Base-by-base conservation (phyloP, 805 yeast species). In the Candida vaughaniae region DNA sequence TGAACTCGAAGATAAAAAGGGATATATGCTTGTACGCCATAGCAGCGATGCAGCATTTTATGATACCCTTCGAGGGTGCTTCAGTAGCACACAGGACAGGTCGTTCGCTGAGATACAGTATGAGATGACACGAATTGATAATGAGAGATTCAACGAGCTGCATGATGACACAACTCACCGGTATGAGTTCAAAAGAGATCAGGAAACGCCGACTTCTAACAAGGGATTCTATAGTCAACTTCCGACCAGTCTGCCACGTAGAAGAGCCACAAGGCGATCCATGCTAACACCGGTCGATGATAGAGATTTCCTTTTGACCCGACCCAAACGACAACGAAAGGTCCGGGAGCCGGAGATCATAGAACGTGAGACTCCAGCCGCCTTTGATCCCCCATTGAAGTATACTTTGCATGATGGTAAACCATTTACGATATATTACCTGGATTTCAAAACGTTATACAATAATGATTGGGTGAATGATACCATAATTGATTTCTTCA, bases 401-500 rank as follows among this genome's bases (percentile, higher is more conserved):
- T 71, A 75, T 45, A 62, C 60, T 12, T 80, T 88, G 49, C 55
- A 61, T 17, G 82, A 80, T 47, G 74, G 73, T 4, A 71, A 77
- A 27, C 57, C 62, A 1, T 73, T 85, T 45, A 71, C 73, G 4
- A 73, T 91, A 6, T 70, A 80, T 1, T 73, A 77, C 41, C 70
- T 76, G 25, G 99, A 93, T 54, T 87, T 85, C 56, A 77, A 77
- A 43, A 84, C 96, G 30, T 69, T 91, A 7, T 80, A 81, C 52
- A 82, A 83, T 40, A 80, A 81, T 31, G 86, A 85, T 44, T 91
- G 95, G 90, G 77, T 93, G 33, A 91, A 93, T 62, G 99, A 93
- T 53, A 76, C 84, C 0, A 66, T 93, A 33, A 82, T 93, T 38
- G 96, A 88, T 57, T 91, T 91, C 55, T 89, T 86, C 51, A 68